phyloP scores from a whole-genome alignment of 2,329 filamentous ascomycete species.

The Gyromitra esculenta region DNA sequence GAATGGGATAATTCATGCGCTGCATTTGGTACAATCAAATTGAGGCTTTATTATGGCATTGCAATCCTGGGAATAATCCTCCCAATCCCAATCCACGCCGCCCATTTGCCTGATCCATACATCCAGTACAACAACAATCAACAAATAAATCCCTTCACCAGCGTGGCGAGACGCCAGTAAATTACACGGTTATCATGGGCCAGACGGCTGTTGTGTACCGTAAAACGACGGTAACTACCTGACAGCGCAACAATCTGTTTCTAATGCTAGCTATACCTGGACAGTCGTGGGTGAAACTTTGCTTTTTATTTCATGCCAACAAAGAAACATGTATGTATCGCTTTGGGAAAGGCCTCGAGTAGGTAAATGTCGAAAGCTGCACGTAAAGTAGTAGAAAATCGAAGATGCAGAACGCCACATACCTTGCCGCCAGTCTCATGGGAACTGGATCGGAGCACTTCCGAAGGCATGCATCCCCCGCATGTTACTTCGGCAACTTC shows the following conservation, averaged over 20 bases:
- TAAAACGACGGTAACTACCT: constrained; percentile 42
- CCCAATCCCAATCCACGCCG: constrained; percentile 43
- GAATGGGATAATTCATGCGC: constrained; percentile 39
- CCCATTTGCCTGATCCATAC: constrained; percentile 52
- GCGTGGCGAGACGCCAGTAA: constrained; percentile 39
- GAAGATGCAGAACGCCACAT: constrained; percentile 49
- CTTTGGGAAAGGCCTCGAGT: constrained; percentile 41
- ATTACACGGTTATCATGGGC: constrained; percentile 27
- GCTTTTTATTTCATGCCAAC: constrained; percentile 47
- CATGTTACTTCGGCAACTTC: constrained; percentile 41
- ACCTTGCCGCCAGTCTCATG: constrained; percentile 48
- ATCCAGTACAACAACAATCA: constrained; percentile 51
- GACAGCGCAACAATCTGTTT: constrained; percentile 48
- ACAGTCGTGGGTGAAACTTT: constrained; percentile 36
- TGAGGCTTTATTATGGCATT: constrained; percentile 53
- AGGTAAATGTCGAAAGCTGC: constrained; percentile 44
- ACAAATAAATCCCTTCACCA: constrained; percentile 40
- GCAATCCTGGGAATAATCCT: constrained; percentile 43
- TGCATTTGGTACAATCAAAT: constrained; percentile 45
- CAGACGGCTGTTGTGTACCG: constrained; percentile 40
- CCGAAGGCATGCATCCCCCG: constrained; percentile 41
- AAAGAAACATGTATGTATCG: constrained; percentile 51
- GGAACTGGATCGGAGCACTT: constrained; percentile 42
- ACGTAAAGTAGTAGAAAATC: constrained; percentile 26
- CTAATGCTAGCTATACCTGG: constrained; percentile 22